Conservation (phyloP, 768 basidiomycete species). For the Termitomyces heimii region DNA sequence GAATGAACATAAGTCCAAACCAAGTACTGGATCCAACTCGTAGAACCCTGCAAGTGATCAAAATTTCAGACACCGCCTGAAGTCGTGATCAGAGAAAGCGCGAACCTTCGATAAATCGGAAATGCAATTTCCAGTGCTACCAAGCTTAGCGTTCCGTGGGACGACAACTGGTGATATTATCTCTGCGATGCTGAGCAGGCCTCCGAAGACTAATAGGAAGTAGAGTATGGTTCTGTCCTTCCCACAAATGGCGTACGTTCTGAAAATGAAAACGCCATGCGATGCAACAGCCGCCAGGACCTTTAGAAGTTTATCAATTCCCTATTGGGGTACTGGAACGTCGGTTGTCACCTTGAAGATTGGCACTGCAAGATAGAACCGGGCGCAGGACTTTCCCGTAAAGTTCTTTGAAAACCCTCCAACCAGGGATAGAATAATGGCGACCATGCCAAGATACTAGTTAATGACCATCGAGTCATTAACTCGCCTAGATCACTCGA, state of each 20-base stretch:
- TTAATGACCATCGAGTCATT: neutral
- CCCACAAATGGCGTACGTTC: constrained; percentile 17
- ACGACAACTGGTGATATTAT: constrained; percentile 17
- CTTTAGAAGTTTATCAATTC: neutral
- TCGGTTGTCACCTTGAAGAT: constrained; percentile 8
- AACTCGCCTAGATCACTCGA: neutral
- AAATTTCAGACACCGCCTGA: neutral
- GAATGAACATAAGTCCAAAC: neutral
- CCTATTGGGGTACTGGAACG: neutral
- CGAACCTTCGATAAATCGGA: constrained; percentile 15
- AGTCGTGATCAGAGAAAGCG: neutral
- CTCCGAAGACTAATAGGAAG: constrained; percentile 14
- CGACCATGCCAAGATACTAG: constrained; percentile 17
- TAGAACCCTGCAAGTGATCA: constrained; percentile 9
- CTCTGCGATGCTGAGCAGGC: constrained; percentile 12
- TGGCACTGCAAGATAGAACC: constrained; percentile 13
- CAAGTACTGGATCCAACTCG: constrained; percentile 16
- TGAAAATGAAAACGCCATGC: constrained; percentile 15
- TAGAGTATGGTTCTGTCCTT: constrained; percentile 7
- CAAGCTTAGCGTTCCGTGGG: constrained; percentile 12
- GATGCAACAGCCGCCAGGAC: constrained; percentile 17
- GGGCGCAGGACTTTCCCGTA: constrained; percentile 8
- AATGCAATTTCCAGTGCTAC: constrained; percentile 12
- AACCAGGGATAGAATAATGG: constrained; percentile 12
- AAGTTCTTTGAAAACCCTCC: constrained; percentile 14